Base-by-base conservation (phyloP, 1,139 yeast species). In the Eremothecium sinecaudum region DNA sequence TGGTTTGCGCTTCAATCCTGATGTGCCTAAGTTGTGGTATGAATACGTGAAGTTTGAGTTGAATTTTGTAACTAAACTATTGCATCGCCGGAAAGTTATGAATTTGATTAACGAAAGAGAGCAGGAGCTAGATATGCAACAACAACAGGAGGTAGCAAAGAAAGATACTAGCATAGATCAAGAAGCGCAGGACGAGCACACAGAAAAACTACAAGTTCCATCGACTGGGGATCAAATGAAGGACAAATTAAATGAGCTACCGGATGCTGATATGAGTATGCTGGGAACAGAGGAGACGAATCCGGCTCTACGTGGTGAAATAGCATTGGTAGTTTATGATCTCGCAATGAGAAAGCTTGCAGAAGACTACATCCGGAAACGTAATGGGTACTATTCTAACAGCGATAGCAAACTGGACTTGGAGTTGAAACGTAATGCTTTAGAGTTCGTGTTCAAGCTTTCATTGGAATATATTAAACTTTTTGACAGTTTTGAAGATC, bases 291-390 rank as follows among this genome's bases (percentile, higher is more conserved):
- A 81, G 10, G 90, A 80, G 34, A 75, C 84, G 17, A 87, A 86
- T 51, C 95, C 96, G 6, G 96, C 94, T 0, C 66, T 87, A 46
- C 75, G 76, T 48, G 96, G 97, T 38, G 95, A 86, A 53, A 75
- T 87, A 36, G 92, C 92, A 3, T 66, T 86, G 46, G 74, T 93
- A 0, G 73, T 86, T 15, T 86, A 73, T 51, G 95, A 86, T 55
- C 69, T 81, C 28, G 78, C 81, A 30, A 62, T 80, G 37, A 69
- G 73, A 18, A 66, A 75, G 4, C 51, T 79, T 11, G 51, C 51
- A 10, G 48, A 53, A 27, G 29, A 44, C 29, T 52, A 45, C 33
- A 37, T 50, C 24, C 50, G 53, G 15, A 58, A 53, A 28, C 57
- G 55, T 31, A 51, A 45, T 28, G 60, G 60, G 4, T 56, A 50